Evolutionary conservation across 257 asterid genomes (phyloP), one percentile per base, ranked within the genome.

Genomic region (Pogostemon cablin): DNA sequence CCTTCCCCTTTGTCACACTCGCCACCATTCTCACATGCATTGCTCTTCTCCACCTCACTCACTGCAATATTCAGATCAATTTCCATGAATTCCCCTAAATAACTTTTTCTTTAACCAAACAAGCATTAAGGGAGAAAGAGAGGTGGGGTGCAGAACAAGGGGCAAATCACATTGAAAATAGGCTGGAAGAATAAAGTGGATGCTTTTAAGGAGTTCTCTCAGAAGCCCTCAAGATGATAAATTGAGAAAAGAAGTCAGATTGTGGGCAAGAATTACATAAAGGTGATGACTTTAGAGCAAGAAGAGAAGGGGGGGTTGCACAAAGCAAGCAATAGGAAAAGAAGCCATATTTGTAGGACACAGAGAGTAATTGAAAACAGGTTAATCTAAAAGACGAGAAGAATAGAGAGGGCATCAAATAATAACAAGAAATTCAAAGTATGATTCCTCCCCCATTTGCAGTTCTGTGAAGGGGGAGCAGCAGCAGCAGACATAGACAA

Each of bases 361-460:
- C 25, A 55, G 8, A 54, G 10, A 43, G 37, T 9, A 38, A 64
- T 35, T 20, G 63, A 6, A 6, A 35, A 59, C 7, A 49, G 35
- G 64, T 3, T 15, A 54, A 65, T 62, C 72, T 54, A 72, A 60
- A 57, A 72, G 77, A 77, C 44, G 75, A 63, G 65, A 65, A 61
- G 35, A 72, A 71, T 60, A 76, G 75, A 77, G 65, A 65, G 74
- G 89, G 89, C 46, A 80, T 90, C 90, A 87, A 84, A 86, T 85
- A 80, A 85, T 86, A 88, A 82, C 88, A 86, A 81, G 95, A 85
- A 93, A 88, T 77, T 88, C 82, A 72, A 86, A 84, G 91, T 81
- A 82, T 84, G 96, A 88, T 88, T 87, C 92, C 86, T 82, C 85
- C 84, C 82, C 96, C 96, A 88, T 88, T 84, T 83, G 87, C 80